phyloP scores from a whole-genome alignment of 1,284 basidiomycete species.

The Mrakiaceae sp. region DNA sequence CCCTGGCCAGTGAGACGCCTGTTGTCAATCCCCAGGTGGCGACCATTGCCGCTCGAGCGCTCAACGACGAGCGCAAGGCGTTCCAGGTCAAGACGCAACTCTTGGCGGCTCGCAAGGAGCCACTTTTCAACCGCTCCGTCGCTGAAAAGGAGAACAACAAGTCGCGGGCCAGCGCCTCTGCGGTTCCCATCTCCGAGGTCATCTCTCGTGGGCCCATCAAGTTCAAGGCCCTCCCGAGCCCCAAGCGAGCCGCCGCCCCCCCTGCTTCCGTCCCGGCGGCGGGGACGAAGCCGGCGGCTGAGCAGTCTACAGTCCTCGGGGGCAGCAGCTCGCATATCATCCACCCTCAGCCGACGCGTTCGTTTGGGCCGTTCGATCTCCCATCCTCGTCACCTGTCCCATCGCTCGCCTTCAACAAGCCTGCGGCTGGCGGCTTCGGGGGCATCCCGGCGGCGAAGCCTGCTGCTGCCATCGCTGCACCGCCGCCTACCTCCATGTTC shows the following conservation, averaged over 20 bases:
- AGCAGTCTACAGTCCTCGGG: too few relatives aligned
- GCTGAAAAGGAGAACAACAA: not conserved
- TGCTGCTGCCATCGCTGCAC: not conserved
- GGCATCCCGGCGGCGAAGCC: not conserved
- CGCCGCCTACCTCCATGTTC: not conserved
- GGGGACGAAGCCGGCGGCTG: too few relatives aligned
- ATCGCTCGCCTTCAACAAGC: not conserved
- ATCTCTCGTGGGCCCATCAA: slow-evolving; percentile 1
- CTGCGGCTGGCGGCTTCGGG: not conserved
- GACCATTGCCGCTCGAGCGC: slow-evolving; percentile 8
- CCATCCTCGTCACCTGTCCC: too few relatives aligned
- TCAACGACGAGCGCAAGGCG: slow-evolving; percentile 13
- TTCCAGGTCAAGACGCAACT: slow-evolving; percentile 8
- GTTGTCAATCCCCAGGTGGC: slow-evolving; percentile 10
- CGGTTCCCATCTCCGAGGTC: not conserved
- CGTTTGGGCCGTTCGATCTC: too few relatives aligned
- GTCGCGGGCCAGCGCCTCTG: not conserved
- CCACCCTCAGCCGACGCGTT: too few relatives aligned
- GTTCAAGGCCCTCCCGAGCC: slow-evolving; percentile 2
- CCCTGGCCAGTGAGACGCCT: slow-evolving; percentile 4
- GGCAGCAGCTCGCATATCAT: too few relatives aligned
- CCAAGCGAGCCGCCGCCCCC: not conserved
- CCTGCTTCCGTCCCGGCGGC: too few relatives aligned
- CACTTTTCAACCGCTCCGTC: slow-evolving; percentile 5
- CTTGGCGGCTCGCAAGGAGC: slow-evolving; percentile 2